Evolutionary conservation across 2,329 filamentous ascomycete genomes (phyloP), one percentile per base, ranked within the genome.

Genomic region (Phyllosticta citribraziliensis): DNA sequence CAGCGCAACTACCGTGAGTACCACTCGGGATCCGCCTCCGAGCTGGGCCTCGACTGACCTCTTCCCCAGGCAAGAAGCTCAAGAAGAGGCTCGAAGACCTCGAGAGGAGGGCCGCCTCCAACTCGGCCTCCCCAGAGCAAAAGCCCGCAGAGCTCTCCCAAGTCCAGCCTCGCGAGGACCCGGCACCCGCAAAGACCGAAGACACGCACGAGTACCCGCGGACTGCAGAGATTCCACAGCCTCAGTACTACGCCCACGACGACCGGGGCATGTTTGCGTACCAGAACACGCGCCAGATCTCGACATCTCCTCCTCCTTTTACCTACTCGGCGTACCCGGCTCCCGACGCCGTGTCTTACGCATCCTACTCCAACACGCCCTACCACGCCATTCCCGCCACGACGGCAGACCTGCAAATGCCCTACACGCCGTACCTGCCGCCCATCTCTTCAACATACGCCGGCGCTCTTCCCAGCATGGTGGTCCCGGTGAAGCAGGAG

Each of bases 1-100:
- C 93, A 97, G 78, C 88, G 92, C 70, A 96, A 96, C 80, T 97
- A 97, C 79, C 91, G 91, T 96, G 81, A 73, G 86, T 82, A 10
- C 2, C n/a, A 30, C 2, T 8, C 14, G 30, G 19, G 5, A 3
- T 2, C 33, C 10, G 33, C 11, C 14, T 40, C 33, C 33, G 33
- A 40, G 33, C 3, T 17, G 33, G 17, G 2, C 14, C 20, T 17
- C 10, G 3, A 61, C 62, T 59, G 58, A 57, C 58, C 33, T 14
- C 1, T 40, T 24, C 12, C 57, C 62, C 70, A 91, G 88, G 89
- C 82, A 93, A 93, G 85, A 93, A 93, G 85, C 86, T 93, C 69
- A 93, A 94, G 88, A 88, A 88, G 79, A 86, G 89, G 70, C 81
- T 94, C 71, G 88, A 93, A 80, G 89, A 93, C 72, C 83, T 93